phyloP scores from a whole-genome alignment of 1,284 basidiomycete species.

The Xerocomus tenax region DNA sequence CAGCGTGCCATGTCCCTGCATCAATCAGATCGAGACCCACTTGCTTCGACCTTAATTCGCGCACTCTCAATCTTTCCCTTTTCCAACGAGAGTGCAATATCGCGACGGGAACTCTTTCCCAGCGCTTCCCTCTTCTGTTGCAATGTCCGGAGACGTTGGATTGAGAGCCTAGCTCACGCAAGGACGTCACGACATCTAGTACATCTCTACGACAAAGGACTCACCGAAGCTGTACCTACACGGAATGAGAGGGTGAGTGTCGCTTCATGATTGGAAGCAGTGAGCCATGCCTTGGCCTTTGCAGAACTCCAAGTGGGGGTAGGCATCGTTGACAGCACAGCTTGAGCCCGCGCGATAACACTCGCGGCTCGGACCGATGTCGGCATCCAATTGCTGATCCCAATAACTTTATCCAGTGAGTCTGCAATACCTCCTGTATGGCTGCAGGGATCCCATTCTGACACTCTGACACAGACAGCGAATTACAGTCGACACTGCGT shows the following conservation, averaged over 20 bases:
- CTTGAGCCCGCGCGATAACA: neutral
- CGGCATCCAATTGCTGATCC: neutral
- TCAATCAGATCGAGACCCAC: constrained; percentile 36
- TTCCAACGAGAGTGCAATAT: constrained; percentile 73
- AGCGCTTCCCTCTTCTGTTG: constrained; percentile 92
- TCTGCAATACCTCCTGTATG: too few species aligned
- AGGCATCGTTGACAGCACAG: constrained; percentile 36
- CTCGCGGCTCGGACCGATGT: neutral
- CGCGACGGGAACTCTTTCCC: constrained; percentile 73
- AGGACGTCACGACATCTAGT: constrained; percentile 2
- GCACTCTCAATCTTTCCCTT: constrained; percentile 76
- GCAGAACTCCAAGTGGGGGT: constrained; percentile 52
- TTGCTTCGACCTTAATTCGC: constrained; percentile 72
- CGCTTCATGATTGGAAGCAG: neutral
- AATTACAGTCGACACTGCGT: neutral
- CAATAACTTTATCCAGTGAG: too few species aligned
- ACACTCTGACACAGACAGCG: neutral
- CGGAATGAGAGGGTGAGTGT: constrained; percentile 8
- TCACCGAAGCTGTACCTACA: constrained; percentile 62
- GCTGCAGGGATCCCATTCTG: too few species aligned
- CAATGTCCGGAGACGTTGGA: constrained; percentile 81
- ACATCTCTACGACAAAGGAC: constrained; percentile 1
- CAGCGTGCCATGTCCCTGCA: constrained; percentile 1
- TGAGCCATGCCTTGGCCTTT: constrained; percentile 55
- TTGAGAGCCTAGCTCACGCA: constrained; percentile 58